phyloP scores from a whole-genome alignment of 495 filamentous ascomycete genomes.

The Daldinia concentrica region DNA sequence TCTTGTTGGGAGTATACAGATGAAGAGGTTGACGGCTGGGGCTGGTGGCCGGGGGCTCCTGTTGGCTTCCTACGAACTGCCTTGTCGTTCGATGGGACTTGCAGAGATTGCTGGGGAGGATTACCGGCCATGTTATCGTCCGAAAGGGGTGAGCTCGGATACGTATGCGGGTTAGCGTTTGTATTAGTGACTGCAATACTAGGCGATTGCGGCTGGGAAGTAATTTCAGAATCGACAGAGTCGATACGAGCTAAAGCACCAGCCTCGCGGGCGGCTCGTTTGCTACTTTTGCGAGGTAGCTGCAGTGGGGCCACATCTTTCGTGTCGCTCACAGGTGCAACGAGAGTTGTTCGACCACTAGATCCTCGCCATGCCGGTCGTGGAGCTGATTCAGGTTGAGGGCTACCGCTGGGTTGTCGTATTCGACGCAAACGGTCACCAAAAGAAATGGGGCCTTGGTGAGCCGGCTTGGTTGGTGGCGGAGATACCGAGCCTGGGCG shows the following conservation, averaged over 20 bases:
- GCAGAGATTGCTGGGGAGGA: constrained; percentile 36
- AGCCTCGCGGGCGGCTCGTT: constrained; percentile 42
- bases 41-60: constrained; percentile 40
- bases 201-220: constrained; percentile 27
- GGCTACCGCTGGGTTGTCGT: constrained; percentile 49
- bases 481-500: constrained; percentile 35
- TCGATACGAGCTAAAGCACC: constrained; percentile 33
- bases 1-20: constrained; percentile 50
- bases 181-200: constrained; percentile 28
- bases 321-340: constrained; percentile 58
- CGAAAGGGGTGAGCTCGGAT: constrained; percentile 51
- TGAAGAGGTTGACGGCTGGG: constrained; percentile 50
- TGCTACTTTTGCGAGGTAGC: constrained; percentile 57
- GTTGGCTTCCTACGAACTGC: constrained; percentile 54
- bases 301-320: constrained; percentile 53
- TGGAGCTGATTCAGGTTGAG: constrained; percentile 46
- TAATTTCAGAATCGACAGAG: constrained; percentile 37
- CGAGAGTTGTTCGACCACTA: constrained; percentile 59
- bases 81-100: constrained; percentile 43
- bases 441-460: constrained; percentile 45
- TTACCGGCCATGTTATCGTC: constrained; percentile 31
- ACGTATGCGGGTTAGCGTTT: constrained; percentile 37
- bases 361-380: constrained; percentile 64
- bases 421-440: constrained; percentile 55
- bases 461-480: constrained; percentile 36